phyloP scores from a whole-genome alignment of 2,329 filamentous ascomycete genomes.

The Cladosporium sp. region DNA sequence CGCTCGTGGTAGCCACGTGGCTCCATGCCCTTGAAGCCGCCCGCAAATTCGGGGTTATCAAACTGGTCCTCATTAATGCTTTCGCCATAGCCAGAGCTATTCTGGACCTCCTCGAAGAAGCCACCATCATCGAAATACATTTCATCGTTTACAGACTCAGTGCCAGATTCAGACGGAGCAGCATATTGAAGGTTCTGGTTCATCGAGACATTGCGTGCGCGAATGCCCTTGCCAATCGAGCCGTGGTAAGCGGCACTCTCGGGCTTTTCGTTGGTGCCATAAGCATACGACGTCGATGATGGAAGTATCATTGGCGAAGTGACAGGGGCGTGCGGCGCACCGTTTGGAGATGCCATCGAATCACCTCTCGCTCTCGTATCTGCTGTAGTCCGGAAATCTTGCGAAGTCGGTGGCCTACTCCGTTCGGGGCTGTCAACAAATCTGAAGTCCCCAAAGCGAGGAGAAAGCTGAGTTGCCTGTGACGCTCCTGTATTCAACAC shows the following conservation, averaged over 20 bases:
- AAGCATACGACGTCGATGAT: conserved; percentile 1
- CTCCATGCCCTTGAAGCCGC: conserved; percentile 15
- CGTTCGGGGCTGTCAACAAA: conserved; percentile 23
- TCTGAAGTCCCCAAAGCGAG: conserved; percentile 24
- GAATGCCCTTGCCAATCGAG: conserved; percentile 20
- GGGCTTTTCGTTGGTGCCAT: conserved; percentile 12
- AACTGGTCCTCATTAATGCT: conserved; percentile 40
- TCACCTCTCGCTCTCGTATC: not conserved
- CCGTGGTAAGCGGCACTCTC: conserved; percentile 24
- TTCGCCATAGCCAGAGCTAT: conserved; percentile 7
- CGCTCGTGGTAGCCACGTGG: conserved; percentile 20
- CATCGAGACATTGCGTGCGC: conserved; percentile 15
- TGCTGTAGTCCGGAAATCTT: not conserved
- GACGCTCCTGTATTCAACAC: not conserved
- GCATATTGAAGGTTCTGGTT: conserved; percentile 23
- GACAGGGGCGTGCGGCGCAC: not conserved
- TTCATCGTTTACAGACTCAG: conserved; percentile 26
- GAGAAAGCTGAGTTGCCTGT: not conserved
- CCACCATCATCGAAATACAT: conserved; percentile 42
- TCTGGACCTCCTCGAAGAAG: conserved; percentile 23
- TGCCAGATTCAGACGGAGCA: not conserved
- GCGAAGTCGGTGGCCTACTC: conserved; percentile 19
- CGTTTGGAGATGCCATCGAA: not conserved
- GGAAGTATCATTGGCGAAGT: conserved; percentile 4
- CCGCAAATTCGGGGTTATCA: conserved; percentile 30